phyloP scores from a whole-genome alignment of 371 early-diverging fungal genomes.

The Lichtheimia ramosa region DNA sequence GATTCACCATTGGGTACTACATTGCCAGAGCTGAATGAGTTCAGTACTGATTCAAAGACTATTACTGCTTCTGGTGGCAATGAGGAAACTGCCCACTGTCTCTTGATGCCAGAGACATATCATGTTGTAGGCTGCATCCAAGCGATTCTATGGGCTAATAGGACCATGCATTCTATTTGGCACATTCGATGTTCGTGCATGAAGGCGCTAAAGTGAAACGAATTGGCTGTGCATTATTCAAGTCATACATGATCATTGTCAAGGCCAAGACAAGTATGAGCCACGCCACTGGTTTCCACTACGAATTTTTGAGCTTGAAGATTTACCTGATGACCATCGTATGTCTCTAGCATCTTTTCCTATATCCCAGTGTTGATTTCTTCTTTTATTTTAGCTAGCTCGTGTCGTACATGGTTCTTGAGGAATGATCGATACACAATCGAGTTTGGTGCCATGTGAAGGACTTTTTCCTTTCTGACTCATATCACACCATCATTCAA shows the following conservation, averaged over 20 bases:
- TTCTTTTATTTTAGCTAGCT: constrained; percentile 6
- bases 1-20: no score
- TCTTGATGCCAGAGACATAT: background rate
- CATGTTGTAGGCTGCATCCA: constrained; percentile 32
- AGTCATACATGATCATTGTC: constrained; percentile 54
- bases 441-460: constrained; percentile 26
- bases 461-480: constrained; percentile 23
- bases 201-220: constrained; percentile 31
- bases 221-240: constrained; percentile 54
- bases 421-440: constrained; percentile 13
- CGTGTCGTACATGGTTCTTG: constrained; percentile 17
- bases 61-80: background rate
- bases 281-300: constrained; percentile 60
- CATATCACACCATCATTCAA: constrained; percentile 3
- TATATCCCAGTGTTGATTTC: background rate
- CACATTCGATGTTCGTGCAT: constrained; percentile 37
- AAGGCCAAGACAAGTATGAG: constrained; percentile 53
- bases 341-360: background rate
- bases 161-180: constrained; percentile 39
- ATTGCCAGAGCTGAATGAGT: no score
- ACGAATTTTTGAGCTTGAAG: constrained; percentile 44
- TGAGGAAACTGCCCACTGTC: background rate
- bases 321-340: constrained; percentile 31
- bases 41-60: no score
- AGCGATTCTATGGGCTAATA: constrained; percentile 37